A percentile compares a stretch with the other conserved stretches of the same genome.
These are phyloP conservation scores for Corrigiola litoralis DNA, from an alignment of 179 eudicot genomes.

Conservation along the genomic window DNA sequence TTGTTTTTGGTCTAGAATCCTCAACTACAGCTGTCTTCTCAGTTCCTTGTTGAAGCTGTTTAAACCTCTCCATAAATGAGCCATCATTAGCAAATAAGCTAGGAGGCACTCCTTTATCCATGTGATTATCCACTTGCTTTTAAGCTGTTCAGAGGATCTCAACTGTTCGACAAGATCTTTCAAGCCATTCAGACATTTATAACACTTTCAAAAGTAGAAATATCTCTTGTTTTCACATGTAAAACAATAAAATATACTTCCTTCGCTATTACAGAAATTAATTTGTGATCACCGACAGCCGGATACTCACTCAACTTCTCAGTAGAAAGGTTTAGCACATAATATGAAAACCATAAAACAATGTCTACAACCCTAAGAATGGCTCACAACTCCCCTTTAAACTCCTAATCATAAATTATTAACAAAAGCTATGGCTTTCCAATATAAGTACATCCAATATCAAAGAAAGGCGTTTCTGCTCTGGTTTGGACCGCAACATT, in stretches of 20 bases:
- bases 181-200: conserved; percentile 34
- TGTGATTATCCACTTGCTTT: conserved; percentile 30
- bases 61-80: conserved; percentile 92
- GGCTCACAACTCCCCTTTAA: too few species aligned
- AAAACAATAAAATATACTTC: background rate
- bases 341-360: too few species aligned
- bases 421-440: too few species aligned
- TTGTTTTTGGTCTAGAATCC: conserved; percentile 36
- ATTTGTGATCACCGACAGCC: background rate
- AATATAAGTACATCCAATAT: too few species aligned
- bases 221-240: background rate
- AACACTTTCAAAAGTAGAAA: conserved; percentile 1
- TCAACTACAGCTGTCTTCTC: conserved; percentile 31
- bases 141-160: conserved; percentile 39
- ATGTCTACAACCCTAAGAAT: too few species aligned
- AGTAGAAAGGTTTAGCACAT: too few species aligned
- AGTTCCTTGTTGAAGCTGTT: conserved; percentile 72
- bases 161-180: conserved; percentile 46
- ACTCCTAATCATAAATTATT: too few species aligned
- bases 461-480: too few species aligned
- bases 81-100: conserved; percentile 87
- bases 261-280: background rate
- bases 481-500: too few species aligned
- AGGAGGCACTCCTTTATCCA: conserved; percentile 67
- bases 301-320: background rate